phyloP scores from a whole-genome alignment of 2,329 filamentous ascomycete species.

The Colletotrichum horii region DNA sequence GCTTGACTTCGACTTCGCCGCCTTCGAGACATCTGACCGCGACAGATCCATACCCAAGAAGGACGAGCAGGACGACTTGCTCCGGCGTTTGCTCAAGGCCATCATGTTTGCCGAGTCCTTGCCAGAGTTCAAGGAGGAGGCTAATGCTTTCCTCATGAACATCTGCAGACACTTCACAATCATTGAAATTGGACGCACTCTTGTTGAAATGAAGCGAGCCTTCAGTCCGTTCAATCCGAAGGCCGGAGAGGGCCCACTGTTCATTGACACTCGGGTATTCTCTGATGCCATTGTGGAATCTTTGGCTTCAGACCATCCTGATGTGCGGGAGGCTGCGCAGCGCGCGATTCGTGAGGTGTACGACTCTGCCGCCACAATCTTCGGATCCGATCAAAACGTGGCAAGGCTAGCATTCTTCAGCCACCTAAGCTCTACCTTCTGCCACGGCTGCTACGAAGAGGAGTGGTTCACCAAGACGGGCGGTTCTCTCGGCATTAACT shows the following conservation, averaged over 20 bases:
- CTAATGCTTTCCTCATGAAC: conserved; percentile 76
- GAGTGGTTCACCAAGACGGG: conserved; percentile 99
- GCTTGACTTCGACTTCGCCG: conserved; percentile 70
- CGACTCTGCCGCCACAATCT: conserved; percentile 76
- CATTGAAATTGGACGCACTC: conserved; percentile 84
- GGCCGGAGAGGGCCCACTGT: conserved; percentile 85
- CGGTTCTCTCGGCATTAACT: conserved; percentile 87
- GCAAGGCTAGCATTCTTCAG: conserved; percentile 84
- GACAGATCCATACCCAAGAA: conserved; percentile 88
- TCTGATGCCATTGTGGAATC: conserved; percentile 91
- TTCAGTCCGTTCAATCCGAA: conserved; percentile 82
- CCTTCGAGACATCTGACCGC: conserved; percentile 77
- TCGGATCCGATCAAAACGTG: conserved; percentile 75
- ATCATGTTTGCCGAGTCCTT: conserved; percentile 85
- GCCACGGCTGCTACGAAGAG: conserved; percentile 94
- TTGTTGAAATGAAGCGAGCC: conserved; percentile 79
- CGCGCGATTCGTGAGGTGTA: conserved; percentile 79
- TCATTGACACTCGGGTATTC: conserved; percentile 84
- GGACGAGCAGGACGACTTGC: conserved; percentile 77
- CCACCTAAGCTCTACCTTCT: conserved; percentile 82
- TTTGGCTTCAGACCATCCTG: conserved; percentile 81
- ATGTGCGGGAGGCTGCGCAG: conserved; percentile 84
- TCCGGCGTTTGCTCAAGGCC: conserved; percentile 89
- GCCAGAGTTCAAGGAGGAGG: conserved; percentile 78
- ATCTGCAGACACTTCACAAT: conserved; percentile 90